Conservation (phyloP, 2,329 filamentous ascomycete genomes). For the Claviceps quebecensis region DNA sequence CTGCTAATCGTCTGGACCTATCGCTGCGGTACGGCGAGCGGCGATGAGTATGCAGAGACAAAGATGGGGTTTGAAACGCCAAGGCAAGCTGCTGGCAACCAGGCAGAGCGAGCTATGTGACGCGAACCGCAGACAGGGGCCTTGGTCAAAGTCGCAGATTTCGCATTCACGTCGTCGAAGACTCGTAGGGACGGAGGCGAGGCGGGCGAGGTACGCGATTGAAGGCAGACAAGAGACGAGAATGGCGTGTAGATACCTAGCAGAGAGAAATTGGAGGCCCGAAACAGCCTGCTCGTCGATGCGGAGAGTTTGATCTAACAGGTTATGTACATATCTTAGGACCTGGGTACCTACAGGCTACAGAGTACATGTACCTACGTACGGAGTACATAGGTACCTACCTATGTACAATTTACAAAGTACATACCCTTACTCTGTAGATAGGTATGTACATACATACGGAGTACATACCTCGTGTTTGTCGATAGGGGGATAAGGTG, state of each 20-base stretch:
- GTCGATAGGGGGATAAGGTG: background rate
- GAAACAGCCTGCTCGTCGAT: background rate
- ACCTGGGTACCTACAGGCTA: no score
- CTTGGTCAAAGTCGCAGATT: background rate
- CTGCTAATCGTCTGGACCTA: background rate
- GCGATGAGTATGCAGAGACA: background rate
- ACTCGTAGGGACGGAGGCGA: background rate
- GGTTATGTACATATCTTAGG: no score
- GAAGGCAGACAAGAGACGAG: background rate
- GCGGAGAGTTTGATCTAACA: background rate
- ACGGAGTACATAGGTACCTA: no score
- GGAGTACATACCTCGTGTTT: background rate
- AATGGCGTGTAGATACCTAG: background rate
- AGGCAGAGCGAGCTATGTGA: background rate
- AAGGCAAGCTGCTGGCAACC: background rate
- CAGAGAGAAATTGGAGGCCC: background rate
- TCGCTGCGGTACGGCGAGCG: background rate
- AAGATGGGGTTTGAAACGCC: background rate
- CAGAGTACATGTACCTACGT: background rate
- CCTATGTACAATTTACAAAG: no score
- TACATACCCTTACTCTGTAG: no score
- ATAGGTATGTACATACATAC: background rate
- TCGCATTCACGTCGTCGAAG: background rate
- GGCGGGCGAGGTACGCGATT: background rate
- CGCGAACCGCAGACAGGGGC: background rate